phyloP scores from a whole-genome alignment of 441 rosid species.

The Syzygium syzygioides region DNA sequence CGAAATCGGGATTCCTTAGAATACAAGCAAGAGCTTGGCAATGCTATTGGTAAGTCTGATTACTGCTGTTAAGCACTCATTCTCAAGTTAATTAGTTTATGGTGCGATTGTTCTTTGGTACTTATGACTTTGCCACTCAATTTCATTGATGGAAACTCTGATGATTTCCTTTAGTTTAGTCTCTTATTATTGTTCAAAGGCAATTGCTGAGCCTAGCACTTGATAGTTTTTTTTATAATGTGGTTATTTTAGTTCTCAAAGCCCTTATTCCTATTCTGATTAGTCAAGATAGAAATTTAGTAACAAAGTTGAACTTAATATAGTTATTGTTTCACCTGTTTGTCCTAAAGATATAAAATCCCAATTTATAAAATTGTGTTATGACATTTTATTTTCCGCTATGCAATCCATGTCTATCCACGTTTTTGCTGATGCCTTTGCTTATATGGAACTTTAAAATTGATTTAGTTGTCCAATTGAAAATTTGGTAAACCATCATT shows the following conservation, averaged over 20 bases:
- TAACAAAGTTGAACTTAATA: not conserved
- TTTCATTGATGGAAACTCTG: not conserved
- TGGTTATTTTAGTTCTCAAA: not conserved
- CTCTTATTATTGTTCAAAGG: not conserved
- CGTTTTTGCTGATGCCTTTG: not conserved
- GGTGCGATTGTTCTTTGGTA: not conserved
- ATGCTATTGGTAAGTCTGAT: conserved; percentile 71
- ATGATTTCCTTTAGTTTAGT: not conserved
- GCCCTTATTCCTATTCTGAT: not conserved
- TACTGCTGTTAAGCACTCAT: not conserved
- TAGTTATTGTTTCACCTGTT: not conserved
- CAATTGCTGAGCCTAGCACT: not conserved
- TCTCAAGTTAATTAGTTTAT: not conserved
- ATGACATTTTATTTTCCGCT: not conserved
- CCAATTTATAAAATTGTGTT: not conserved
- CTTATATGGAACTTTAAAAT: not conserved
- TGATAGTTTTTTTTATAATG: not conserved
- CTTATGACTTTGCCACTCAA: not conserved
- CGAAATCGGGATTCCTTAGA: conserved; percentile 74
- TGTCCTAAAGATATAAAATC: not conserved
- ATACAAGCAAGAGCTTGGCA: conserved; percentile 96
- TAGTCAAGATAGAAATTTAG: not conserved
- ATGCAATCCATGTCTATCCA: not conserved
- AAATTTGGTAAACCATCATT: not conserved
- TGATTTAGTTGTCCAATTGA: not conserved